Conservation (phyloP, 805 yeast genomes). For the Spathaspora hagerdaliae region DNA sequence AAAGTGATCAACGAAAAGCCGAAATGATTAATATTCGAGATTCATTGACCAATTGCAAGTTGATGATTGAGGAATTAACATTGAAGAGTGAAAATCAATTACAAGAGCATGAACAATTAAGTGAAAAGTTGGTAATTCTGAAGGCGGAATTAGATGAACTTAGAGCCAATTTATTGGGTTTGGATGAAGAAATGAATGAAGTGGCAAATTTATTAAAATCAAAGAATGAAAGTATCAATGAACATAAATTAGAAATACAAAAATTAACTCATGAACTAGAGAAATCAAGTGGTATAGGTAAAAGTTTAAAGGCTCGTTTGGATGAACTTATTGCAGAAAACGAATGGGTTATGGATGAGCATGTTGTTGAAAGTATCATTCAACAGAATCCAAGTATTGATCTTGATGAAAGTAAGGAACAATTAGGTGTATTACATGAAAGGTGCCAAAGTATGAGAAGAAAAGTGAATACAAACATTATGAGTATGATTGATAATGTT, state of each 20-base stretch:
- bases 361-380: slow-evolving; percentile 51
- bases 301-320: slow-evolving; percentile 33
- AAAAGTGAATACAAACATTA: slow-evolving; percentile 79
- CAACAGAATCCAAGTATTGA: slow-evolving; percentile 61
- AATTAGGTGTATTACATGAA: slow-evolving; percentile 52
- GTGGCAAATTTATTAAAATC: slow-evolving; percentile 42
- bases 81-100: slow-evolving; percentile 4
- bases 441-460: slow-evolving; percentile 68
- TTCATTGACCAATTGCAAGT: slow-evolving; percentile 32
- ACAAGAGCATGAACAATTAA: slow-evolving; percentile 13
- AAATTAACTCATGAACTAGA: slow-evolving; percentile 53
- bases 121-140: slow-evolving; percentile 13
- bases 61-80: slow-evolving; percentile 26
- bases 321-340: slow-evolving; percentile 48
- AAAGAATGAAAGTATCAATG: slow-evolving; percentile 43
- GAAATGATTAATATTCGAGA: slow-evolving; percentile 51
- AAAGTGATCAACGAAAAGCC: slow-evolving; percentile 58
- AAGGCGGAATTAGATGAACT: slow-evolving; percentile 46
- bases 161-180: slow-evolving; percentile 55
- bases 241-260: slow-evolving; percentile 49
- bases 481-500: slow-evolving; percentile 88
- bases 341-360: slow-evolving; percentile 72
- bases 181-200: slow-evolving; percentile 73
- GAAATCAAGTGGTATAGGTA: slow-evolving; percentile 37
- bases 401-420: slow-evolving; percentile 51